Conservation (phyloP, 2,329 filamentous ascomycete species). For the Fulvia fulva region DNA sequence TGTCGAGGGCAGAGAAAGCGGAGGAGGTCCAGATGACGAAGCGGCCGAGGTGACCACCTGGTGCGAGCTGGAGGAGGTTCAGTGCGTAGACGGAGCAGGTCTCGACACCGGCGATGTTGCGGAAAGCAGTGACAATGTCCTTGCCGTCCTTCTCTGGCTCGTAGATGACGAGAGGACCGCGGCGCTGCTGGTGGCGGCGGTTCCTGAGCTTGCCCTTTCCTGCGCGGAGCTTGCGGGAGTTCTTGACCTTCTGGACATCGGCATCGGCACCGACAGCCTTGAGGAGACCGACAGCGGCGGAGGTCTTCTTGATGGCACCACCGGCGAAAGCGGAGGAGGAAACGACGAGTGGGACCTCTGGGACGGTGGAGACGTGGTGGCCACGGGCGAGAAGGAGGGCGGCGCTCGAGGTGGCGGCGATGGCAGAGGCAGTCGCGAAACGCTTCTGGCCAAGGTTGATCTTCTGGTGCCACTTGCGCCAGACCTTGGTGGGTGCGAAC, state of each 20-base stretch:
- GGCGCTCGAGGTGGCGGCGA: constrained; percentile 92
- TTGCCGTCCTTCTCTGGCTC: constrained; percentile 93
- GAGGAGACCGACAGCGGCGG: constrained; percentile 79
- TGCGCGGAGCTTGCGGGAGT: constrained; percentile 92
- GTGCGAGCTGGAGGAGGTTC: constrained; percentile 98
- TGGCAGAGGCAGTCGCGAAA: constrained; percentile 94
- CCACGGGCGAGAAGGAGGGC: constrained; percentile 95
- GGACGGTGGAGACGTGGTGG: constrained; percentile 86
- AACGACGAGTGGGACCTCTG: constrained; percentile 95
- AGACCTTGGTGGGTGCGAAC: constrained; percentile 99
- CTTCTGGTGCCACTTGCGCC: constrained; percentile 99
- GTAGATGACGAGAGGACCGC: constrained; percentile 96
- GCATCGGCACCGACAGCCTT: constrained; percentile 84
- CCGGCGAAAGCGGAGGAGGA: constrained; percentile 84
- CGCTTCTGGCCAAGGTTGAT: constrained; percentile 99
- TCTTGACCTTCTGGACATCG: constrained; percentile 93
- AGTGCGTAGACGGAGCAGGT: constrained; percentile 88
- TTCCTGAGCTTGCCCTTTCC: constrained; percentile 99
- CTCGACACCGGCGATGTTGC: constrained; percentile 98
- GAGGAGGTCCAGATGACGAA: constrained; percentile 99
- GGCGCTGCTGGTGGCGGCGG: constrained; percentile 95
- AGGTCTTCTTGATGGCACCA: constrained; percentile 79
- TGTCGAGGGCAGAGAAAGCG: constrained; percentile 93
- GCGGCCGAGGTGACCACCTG: constrained; percentile 96
- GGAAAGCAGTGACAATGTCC: constrained; percentile 89